Conservation (phyloP, 139 green algal species). For the Prasinococcaceae sp. region DNA sequence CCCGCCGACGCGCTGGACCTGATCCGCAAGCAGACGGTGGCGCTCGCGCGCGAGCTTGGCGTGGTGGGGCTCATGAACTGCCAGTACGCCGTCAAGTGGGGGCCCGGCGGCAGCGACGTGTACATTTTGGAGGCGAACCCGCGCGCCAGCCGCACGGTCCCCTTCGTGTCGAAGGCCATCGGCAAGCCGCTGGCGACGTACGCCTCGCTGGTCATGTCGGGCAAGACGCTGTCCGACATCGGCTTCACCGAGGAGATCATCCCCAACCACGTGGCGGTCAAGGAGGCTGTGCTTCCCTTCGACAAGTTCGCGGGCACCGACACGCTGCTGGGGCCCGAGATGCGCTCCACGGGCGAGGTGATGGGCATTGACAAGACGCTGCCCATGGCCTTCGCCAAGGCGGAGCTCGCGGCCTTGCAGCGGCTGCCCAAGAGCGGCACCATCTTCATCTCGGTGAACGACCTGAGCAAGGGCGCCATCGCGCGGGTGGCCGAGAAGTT, state of each 20-base stretch:
- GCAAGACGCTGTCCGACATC: conserved; percentile 69
- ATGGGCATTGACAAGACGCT: conserved; percentile 28
- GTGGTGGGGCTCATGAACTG: conserved; percentile 98
- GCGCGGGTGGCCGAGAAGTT: conserved; percentile 67
- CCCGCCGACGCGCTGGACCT: conserved; percentile 45
- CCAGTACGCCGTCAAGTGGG: conserved; percentile 91
- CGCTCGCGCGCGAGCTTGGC: conserved; percentile 55
- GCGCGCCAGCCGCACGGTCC: conserved; percentile 86
- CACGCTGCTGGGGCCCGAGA: conserved; percentile 93
- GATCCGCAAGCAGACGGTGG: conserved; percentile 74
- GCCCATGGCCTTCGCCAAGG: conserved; percentile 86
- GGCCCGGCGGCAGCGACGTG: conserved; percentile 48
- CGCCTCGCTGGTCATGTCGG: conserved; percentile 84
- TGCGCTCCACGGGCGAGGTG: conserved; percentile 93
- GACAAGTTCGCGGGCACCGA: conserved; percentile 96
- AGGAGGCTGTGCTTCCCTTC: conserved; percentile 98
- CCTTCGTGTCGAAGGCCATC: conserved; percentile 96
- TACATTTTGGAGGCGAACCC: conserved; percentile 99
- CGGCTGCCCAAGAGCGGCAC: conserved; percentile 57
- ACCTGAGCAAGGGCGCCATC: conserved; percentile 71
- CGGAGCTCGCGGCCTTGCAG: conserved; percentile 79
- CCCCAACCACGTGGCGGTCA: conserved; percentile 82
- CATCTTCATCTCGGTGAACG: conserved; percentile 87
- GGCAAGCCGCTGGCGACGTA: conserved; percentile 93
- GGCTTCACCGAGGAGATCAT: conserved; percentile 72